A percentile compares a stretch with the other conserved stretches of the same genome.
phyloP scores from a whole-genome alignment of 2,329 filamentous ascomycete species.

The Scolecobasidium constrictum region DNA sequence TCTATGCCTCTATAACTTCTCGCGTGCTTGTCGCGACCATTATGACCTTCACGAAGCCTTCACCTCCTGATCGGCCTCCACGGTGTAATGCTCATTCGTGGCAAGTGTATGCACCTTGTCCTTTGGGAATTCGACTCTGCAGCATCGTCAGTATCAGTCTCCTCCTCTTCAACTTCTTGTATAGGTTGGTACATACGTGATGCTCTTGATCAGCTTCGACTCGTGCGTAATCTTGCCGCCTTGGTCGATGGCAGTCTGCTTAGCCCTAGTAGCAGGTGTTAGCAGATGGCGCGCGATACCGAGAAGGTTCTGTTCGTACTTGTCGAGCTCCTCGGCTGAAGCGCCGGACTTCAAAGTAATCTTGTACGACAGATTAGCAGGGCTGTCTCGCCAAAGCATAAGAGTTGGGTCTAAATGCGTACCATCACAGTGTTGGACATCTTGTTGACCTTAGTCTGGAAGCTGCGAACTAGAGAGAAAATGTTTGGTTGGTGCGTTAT shows the following conservation, averaged over 20 bases:
- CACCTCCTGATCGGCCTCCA: conserved; percentile 65
- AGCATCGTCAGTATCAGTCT: conserved; percentile 49
- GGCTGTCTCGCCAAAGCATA: no score
- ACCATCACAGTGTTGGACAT: no score
- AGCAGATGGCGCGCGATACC: not conserved
- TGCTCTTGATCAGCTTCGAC: conserved; percentile 82
- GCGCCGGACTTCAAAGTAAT: conserved; percentile 69
- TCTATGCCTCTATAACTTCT: no score
- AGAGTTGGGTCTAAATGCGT: no score
- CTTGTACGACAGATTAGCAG: no score
- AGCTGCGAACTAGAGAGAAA: no score
- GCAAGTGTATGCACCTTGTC: conserved; percentile 57
- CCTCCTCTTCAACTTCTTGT: conserved; percentile 83
- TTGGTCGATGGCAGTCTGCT: conserved; percentile 61
- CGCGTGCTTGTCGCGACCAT: no score
- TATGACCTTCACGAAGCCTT: conserved; percentile 69
- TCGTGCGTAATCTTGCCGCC: conserved; percentile 79
- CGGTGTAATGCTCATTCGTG: conserved; percentile 60
- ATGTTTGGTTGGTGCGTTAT: no score
- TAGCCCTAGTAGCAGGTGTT: conserved; percentile 45
- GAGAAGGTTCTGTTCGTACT: conserved; percentile 36
- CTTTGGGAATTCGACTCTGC: conserved; percentile 61
- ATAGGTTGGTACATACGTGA: conserved; percentile 58
- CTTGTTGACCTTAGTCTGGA: no score
- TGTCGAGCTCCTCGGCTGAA: conserved; percentile 53